Evolutionary conservation across 768 basidiomycete genomes (phyloP), one percentile per base, ranked within the genome.

Genomic region (Gymnopilus junonius): DNA sequence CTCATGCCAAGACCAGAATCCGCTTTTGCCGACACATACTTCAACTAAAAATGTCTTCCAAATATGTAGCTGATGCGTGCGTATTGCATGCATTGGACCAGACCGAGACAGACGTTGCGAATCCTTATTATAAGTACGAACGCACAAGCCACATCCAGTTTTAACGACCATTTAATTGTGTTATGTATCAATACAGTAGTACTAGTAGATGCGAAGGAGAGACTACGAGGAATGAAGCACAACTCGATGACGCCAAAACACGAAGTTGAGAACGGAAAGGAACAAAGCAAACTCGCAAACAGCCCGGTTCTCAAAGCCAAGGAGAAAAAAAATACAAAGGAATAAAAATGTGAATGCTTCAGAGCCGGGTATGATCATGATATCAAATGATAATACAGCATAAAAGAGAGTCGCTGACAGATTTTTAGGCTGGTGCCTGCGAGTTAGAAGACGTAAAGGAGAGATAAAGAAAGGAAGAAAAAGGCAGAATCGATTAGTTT

Each of bases 101-200:
- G n/a, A n/a, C n/a, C n/a, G n/a, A n/a, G n/a, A n/a, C n/a, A n/a
- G n/a, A n/a, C n/a, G n/a, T n/a, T n/a, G n/a, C 8, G 11, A 35
- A 35, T 12, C 35, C 35, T 7, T 12, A 35, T 35, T 35, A 35
- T 12, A 6, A 35, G 20, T 42, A 20, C 40, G 40, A n/a, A 57
- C 14, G 43, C n/a, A 57, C 12, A 27, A 25, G 12, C 12, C 7
- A 23, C 8, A 12, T 54, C 23, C 32, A 17, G 48, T 61, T 65
- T 64, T 39, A 60, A 67, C 63, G 27, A 61, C 55, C 63, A 59
- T 64, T 59, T 56, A n/a, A 67, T 63, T 64, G 60, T 51, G 58
- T 58, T 61, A n/a, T n/a, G n/a, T n/a, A 59, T 37, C 43, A 61
- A 50, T 57, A 42, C 21, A 20, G 15, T 32, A 51, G 50, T 20